A percentile compares a stretch with the other conserved stretches of the same genome.
These are phyloP conservation scores for Beauveria scarabaeidicola DNA, from an alignment of 2,329 filamentous ascomycete genomes.

Conservation along the genomic window DNA sequence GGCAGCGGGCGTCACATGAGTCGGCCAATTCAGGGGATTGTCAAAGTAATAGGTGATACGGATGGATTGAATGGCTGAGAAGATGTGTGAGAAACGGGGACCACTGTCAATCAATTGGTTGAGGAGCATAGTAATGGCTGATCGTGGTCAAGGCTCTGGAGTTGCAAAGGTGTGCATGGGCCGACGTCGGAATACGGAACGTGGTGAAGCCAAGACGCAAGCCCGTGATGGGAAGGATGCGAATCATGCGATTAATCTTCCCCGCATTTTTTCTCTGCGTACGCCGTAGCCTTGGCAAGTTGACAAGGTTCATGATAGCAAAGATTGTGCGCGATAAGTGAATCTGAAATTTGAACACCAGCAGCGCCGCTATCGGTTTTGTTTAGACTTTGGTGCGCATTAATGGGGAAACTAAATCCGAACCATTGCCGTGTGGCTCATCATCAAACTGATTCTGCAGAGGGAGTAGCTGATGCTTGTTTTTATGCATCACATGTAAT, in stretches of 20 bases:
- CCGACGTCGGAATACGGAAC: constrained; percentile 4
- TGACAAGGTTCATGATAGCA: not conserved
- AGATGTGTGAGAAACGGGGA: not conserved
- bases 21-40: not conserved
- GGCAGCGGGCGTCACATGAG: not conserved
- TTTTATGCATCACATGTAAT: not conserved
- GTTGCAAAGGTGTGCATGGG: not conserved
- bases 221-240: not conserved
- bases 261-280: constrained; percentile 2
- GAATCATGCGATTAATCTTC: not conserved
- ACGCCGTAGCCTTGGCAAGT: not conserved
- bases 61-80: not conserved
- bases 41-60: not conserved
- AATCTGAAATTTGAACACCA: not conserved
- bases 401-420: not conserved
- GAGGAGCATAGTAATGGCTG: not conserved
- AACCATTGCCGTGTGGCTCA: not conserved
- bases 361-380: not conserved
- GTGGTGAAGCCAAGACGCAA: not conserved
- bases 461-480: not conserved
- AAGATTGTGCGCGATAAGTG: not conserved
- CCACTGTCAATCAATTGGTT: not conserved
- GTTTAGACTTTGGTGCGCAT: not conserved
- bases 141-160: not conserved
- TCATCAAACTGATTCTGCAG: not conserved